phyloP scores from a whole-genome alignment of 2,329 filamentous ascomycete genomes.

The Aspergillus ibericus region DNA sequence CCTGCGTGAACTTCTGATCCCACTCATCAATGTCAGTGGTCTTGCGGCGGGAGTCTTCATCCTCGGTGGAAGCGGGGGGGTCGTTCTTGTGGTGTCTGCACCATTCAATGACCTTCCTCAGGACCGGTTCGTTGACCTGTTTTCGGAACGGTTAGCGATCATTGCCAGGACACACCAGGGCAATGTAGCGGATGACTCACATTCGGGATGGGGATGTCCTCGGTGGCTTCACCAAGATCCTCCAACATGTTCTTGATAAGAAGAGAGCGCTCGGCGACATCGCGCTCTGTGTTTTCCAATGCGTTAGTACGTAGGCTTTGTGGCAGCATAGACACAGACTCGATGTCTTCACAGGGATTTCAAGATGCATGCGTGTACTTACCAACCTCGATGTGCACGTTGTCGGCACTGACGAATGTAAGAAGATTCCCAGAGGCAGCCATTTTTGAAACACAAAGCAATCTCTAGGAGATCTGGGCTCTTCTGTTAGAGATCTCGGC shows the following conservation, averaged over 20 bases:
- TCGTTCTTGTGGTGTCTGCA: slow-evolving; percentile 93
- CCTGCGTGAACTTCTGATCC: slow-evolving; percentile 99
- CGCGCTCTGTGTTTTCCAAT: slow-evolving; percentile 61
- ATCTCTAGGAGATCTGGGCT: not conserved
- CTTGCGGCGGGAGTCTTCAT: slow-evolving; percentile 94
- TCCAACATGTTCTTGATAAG: slow-evolving; percentile 99
- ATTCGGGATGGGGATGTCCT: slow-evolving; percentile 70
- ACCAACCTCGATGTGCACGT: slow-evolving; percentile 52
- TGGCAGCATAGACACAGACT: not conserved
- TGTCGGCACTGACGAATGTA: not conserved
- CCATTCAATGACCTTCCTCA: slow-evolving; percentile 97
- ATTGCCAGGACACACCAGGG: not conserved
- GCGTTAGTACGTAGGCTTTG: slow-evolving; percentile 2
- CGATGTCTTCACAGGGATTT: not conserved
- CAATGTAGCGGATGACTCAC: slow-evolving; percentile 26
- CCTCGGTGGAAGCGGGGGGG: slow-evolving; percentile 76
- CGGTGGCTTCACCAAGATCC: slow-evolving; percentile 71
- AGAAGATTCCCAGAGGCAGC: not conserved
- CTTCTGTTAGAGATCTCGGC: not conserved
- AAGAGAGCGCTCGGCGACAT: slow-evolving; percentile 85
- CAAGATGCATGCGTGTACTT: slow-evolving; percentile 32
- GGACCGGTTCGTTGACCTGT: slow-evolving; percentile 85
- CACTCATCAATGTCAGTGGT: slow-evolving; percentile 99
- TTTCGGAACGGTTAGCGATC: not conserved
- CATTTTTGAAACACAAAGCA: slow-evolving; percentile 2